Percentiles rank a stretch among this genome's conserved stretches.
Evolutionary conservation across 2,329 filamentous ascomycete genomes (phyloP).

Genomic region (Colletotrichum sp.): DNA sequence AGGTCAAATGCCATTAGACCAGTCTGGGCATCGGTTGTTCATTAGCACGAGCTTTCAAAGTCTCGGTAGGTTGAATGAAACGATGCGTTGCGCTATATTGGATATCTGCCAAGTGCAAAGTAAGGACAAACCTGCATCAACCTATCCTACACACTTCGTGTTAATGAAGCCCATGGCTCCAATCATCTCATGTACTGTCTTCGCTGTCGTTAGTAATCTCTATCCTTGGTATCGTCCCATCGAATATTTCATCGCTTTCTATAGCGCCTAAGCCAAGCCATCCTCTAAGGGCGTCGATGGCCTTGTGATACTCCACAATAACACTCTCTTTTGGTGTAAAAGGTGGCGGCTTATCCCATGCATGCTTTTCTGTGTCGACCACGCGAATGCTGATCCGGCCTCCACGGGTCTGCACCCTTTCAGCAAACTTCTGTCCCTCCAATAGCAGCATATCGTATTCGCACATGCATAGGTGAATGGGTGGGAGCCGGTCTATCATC

Average conservation of each 20-base stretch:
- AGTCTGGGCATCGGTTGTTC: not conserved
- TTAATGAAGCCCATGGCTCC: not conserved
- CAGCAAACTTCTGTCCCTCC: constrained; percentile 65
- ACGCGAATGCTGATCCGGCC: constrained; percentile 40
- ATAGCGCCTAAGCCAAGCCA: constrained; percentile 33
- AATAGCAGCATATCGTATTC: constrained; percentile 69
- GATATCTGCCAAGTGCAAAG: not conserved
- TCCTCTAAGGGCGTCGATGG: constrained; percentile 42
- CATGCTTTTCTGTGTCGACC: constrained; percentile 50
- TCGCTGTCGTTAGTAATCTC: not conserved
- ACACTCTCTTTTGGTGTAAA: constrained; percentile 49
- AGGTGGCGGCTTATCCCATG: constrained; percentile 53
- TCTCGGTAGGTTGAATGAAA: not conserved
- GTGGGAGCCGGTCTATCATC: constrained; percentile 55
- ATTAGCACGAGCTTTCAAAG: not conserved
- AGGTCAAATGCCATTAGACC: not conserved
- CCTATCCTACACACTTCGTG: fast-evolving
- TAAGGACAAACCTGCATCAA: not conserved
- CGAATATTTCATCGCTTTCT: not conserved
- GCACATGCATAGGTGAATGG: constrained; percentile 64
- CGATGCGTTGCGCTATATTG: not conserved
- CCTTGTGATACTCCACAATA: constrained; percentile 49
- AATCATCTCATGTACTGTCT: not conserved
- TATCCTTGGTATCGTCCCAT: not conserved
- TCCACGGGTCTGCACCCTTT: constrained; percentile 49